Conservation (phyloP, 306 rosid species). For the Carpinus fangiana region DNA sequence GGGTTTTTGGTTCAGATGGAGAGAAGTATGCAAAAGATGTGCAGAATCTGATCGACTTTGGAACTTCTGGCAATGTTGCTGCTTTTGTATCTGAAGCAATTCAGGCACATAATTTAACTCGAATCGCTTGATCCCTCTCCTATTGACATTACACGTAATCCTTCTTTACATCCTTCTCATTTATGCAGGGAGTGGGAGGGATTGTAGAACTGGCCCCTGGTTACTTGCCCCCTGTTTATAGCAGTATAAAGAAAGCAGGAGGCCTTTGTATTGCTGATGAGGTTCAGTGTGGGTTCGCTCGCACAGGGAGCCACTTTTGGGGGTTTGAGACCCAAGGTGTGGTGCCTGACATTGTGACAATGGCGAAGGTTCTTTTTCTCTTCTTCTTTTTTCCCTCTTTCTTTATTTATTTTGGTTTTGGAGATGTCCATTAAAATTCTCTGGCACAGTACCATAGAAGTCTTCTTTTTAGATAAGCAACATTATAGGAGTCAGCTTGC, state of each 20-base stretch:
- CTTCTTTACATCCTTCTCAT: background rate
- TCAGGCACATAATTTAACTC: slow-evolving; percentile 49
- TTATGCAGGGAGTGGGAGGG: slow-evolving; percentile 86
- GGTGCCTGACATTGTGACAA: slow-evolving; percentile 89
- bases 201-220: slow-evolving; percentile 88
- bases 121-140: background rate
- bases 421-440: background rate
- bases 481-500: background rate
- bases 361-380: slow-evolving; percentile 74
- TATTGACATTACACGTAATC: background rate
- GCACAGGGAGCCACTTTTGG: slow-evolving; percentile 94
- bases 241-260: slow-evolving; percentile 67
- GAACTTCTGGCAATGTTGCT: slow-evolving; percentile 85
- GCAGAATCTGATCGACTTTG: slow-evolving; percentile 74
- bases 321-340: slow-evolving; percentile 92
- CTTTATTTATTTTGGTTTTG: background rate
- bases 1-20: slow-evolving; percentile 90
- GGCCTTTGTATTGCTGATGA: slow-evolving; percentile 96
- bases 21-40: slow-evolving; percentile 88
- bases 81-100: slow-evolving; percentile 87
- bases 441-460: background rate
- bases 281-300: slow-evolving; percentile 84
- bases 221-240: slow-evolving; percentile 71
- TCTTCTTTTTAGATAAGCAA: no score
- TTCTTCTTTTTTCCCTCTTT: background rate